These are phyloP conservation scores for Ophiostoma sp. DNA, from an alignment of 2,329 filamentous ascomycete species.

Conservation along the genomic window DNA sequence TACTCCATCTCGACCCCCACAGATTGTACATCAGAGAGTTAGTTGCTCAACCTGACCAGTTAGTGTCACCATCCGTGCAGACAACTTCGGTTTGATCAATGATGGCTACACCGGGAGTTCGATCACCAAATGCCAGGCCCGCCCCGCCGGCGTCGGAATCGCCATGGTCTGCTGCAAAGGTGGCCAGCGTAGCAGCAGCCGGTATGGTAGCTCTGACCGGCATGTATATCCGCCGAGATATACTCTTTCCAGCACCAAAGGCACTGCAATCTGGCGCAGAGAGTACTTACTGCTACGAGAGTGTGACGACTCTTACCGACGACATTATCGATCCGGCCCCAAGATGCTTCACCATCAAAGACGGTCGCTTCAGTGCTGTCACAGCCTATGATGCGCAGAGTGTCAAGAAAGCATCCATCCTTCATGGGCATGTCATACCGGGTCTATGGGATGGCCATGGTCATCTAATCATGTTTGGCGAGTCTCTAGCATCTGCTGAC, in stretches of 20 bases:
- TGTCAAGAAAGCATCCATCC: constrained; percentile 25
- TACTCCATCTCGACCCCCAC: neutral
- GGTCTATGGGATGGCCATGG: constrained; percentile 68
- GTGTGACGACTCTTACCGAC: constrained; percentile 40
- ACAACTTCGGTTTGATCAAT: neutral
- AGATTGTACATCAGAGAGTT: neutral
- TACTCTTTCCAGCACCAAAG: neutral
- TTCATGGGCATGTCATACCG: constrained; percentile 55
- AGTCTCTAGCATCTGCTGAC: constrained; percentile 61
- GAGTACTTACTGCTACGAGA: constrained; percentile 41
- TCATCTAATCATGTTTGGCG: constrained; percentile 59
- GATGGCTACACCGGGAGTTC: neutral
- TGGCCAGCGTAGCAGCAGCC: constrained; percentile 10
- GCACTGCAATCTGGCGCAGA: neutral
- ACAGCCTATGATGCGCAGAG: constrained; percentile 36
- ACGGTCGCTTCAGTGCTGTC: constrained; percentile 49
- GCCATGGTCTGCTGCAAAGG: constrained; percentile 8
- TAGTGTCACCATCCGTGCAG: neutral
- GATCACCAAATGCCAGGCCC: neutral
- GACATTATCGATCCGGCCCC: constrained; percentile 32
- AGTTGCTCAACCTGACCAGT: neutral
- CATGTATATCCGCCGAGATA: neutral
- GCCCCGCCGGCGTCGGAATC: neutral
- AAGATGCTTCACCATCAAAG: constrained; percentile 50
- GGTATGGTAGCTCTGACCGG: constrained; percentile 11